Conservation (phyloP, 192 early-diverging fungal species). For the Coemansia guatemalensis region DNA sequence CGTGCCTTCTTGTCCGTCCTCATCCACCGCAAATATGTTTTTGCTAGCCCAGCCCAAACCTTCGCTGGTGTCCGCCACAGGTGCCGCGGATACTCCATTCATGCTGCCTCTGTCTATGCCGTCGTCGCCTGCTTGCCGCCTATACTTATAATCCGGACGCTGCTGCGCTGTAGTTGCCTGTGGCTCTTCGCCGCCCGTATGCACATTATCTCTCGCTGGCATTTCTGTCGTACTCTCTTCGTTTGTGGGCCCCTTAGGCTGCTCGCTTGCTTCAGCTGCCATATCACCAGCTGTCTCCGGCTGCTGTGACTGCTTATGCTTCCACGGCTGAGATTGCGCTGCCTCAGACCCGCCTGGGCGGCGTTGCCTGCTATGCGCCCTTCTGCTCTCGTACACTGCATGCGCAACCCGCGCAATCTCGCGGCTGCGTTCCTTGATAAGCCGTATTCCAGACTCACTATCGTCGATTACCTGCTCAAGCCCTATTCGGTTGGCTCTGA, state of each 20-base stretch:
- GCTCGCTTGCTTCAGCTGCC: not conserved
- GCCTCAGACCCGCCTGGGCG: not conserved
- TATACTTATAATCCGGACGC: not conserved
- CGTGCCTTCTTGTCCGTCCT: not conserved
- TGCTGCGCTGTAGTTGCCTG: not conserved
- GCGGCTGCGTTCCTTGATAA: slow-evolving; percentile 34
- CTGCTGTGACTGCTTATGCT: not conserved
- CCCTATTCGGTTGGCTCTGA: slow-evolving; percentile 44
- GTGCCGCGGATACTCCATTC: not conserved
- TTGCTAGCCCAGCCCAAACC: not conserved
- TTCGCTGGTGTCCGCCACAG: not conserved
- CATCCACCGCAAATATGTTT: not conserved
- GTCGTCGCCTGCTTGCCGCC: not conserved
- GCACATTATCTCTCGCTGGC: not conserved
- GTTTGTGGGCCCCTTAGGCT: not conserved
- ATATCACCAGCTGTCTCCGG: not conserved
- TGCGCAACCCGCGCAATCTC: slow-evolving; percentile 30
- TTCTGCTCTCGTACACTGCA: slow-evolving; percentile 32
- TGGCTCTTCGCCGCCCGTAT: not conserved
- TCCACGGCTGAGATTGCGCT: not conserved
- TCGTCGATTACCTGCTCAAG: slow-evolving; percentile 39
- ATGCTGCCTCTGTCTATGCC: not conserved
- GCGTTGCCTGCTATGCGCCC: slow-evolving; percentile 12
- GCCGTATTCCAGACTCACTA: slow-evolving; percentile 14
- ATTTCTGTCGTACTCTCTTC: not conserved